phyloP scores from a whole-genome alignment of 768 basidiomycete genomes.

The Trichaptum fuscoviolaceum region DNA sequence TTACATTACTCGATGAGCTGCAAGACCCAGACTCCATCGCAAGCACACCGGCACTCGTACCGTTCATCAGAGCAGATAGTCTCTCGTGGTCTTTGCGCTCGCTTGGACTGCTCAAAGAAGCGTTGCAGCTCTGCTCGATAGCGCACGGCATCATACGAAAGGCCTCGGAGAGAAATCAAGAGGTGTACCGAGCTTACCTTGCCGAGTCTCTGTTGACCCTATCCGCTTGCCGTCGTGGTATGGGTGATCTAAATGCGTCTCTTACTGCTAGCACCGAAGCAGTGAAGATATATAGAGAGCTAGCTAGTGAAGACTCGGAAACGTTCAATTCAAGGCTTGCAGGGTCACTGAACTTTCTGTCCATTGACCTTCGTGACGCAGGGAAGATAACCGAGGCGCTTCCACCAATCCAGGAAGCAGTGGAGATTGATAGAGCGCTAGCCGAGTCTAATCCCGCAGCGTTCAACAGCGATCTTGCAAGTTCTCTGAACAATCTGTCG shows the following conservation, averaged over 20 bases:
- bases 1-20: background rate
- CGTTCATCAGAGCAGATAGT: background rate
- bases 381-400: constrained; percentile 6
- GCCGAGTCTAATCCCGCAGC: background rate
- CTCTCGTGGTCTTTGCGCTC: background rate
- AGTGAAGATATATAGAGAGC: constrained; percentile 7
- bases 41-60: background rate
- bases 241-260: constrained; percentile 3
- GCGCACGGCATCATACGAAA: background rate
- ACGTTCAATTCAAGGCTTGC: constrained; percentile 11
- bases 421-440: constrained; percentile 4
- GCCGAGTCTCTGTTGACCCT: constrained; percentile 8
- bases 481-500: constrained; percentile 10
- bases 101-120: constrained; percentile 8
- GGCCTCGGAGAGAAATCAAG: background rate
- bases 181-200: background rate
- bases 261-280: constrained; percentile 9
- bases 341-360: constrained; percentile 3
- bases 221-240: constrained; percentile 7
- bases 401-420: constrained; percentile 9
- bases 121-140: background rate
- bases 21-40: background rate
- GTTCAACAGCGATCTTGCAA: constrained; percentile 4
- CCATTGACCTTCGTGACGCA: background rate
- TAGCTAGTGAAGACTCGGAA: constrained; percentile 7